Evolutionary conservation across 345 rosid genomes (phyloP), one percentile per base, ranked within the genome.

Genomic region (Citrus australasica): DNA sequence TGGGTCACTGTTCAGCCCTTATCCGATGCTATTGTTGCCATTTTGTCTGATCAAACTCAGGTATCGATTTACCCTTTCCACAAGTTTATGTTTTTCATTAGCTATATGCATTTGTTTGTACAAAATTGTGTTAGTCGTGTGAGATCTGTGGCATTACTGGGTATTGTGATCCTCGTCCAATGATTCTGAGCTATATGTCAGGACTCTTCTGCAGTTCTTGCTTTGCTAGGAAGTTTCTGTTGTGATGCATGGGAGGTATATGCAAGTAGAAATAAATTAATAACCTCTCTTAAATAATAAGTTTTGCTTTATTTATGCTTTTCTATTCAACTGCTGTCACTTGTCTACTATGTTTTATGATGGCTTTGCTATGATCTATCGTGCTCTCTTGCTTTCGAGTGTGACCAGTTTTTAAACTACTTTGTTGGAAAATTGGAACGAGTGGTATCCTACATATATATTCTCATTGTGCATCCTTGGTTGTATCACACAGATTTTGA

Each of bases 11-110:
- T 93, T 48, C 80, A 88, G 56, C 97, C 95, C 64, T 33, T 84
- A 33, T 77, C 88, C n/a, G 78, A 89, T 37, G 97, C 95, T 71
- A 86, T 95, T 70, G 81, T 95, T 21, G 92, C 91, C 77, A 76
- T 93, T 70, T n/a, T 93, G 69, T 87, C 94, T 5, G 98, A 93
- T 73, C 97, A 91, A 83, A 92, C 94, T 19, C 96, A 93, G 98
- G 99, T 92, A 83, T 35, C 48, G 42, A 24, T 73, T 13, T 17
- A 13, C 30, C 1, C 11, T 3, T 16, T 69, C 4, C 17, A 27
- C 33, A 55, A 27, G 7, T 42, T 27, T 28, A 27, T 7, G 16
- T 48, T 38, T 16, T 25, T 42, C 19, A 14, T 10, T 40, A 7
- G 69, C 14, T 21, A 4, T 37, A 35, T 65, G 46, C 14, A 65